Percentiles rank a stretch among this genome's conserved stretches.
phyloP scores from a whole-genome alignment of 139 green algal species.

The Volvox africanus region DNA sequence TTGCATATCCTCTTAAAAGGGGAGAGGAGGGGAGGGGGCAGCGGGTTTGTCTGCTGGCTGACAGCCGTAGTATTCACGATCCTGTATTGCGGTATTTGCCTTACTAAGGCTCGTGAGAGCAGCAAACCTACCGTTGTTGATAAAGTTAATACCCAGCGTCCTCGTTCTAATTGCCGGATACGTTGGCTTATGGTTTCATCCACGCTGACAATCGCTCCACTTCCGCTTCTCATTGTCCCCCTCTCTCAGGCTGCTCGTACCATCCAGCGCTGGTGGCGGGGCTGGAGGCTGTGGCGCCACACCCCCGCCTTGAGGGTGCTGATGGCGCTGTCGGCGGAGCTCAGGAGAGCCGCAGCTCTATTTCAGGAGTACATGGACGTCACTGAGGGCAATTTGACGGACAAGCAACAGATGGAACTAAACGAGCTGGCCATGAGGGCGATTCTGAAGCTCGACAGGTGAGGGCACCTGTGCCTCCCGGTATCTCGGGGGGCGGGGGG shows the following conservation, averaged over 20 bases:
- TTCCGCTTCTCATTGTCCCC: not conserved
- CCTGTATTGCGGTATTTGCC: too few species aligned
- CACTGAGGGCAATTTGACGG: not conserved
- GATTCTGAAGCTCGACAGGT: conserved; percentile 56
- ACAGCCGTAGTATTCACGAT: too few species aligned
- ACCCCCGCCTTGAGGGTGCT: not conserved
- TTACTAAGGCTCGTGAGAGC: too few species aligned
- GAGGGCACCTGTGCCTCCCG: not conserved
- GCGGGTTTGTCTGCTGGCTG: too few species aligned
- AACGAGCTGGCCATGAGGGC: conserved; percentile 61
- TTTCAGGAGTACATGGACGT: conserved; percentile 22
- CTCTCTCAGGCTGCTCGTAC: conserved; percentile 31
- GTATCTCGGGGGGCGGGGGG: too few species aligned
- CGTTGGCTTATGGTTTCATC: too few species aligned
- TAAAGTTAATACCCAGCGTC: too few species aligned
- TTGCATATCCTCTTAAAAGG: too few species aligned
- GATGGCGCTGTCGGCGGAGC: not conserved
- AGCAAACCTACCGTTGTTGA: too few species aligned
- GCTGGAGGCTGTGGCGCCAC: conserved; percentile 34
- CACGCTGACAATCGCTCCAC: not conserved
- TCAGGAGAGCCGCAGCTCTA: not conserved
- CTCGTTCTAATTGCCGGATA: too few species aligned
- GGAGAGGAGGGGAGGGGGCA: too few species aligned
- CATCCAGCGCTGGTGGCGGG: conserved; percentile 27
- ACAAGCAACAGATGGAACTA: conserved; percentile 59